Percentiles rank a stretch among this genome's conserved stretches.
Evolutionary conservation across 2,329 filamentous ascomycete species (phyloP).

Genomic region (Fusarium protoensiforme): DNA sequence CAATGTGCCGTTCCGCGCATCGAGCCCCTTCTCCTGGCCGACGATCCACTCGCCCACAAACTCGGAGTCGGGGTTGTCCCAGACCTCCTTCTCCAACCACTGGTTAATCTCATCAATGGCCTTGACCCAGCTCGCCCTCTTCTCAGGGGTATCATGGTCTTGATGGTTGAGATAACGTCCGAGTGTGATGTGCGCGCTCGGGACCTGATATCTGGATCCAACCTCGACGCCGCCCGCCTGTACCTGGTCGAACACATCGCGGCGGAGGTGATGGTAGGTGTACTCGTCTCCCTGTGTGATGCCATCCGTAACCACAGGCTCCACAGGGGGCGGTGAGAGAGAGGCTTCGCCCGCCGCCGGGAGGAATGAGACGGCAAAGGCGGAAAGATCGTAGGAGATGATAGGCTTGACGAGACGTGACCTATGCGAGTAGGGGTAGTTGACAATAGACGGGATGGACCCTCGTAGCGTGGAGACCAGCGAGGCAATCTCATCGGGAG

Average conservation of each 20-base stretch:
- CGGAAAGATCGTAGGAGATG: slow-evolving; percentile 85
- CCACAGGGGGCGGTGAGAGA: slow-evolving; percentile 51
- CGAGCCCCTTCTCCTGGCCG: slow-evolving; percentile 85
- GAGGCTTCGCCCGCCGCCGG: slow-evolving; percentile 75
- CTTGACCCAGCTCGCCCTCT: slow-evolving; percentile 72
- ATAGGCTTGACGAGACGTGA: slow-evolving; percentile 83
- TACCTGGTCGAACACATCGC: slow-evolving; percentile 76
- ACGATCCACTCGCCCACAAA: slow-evolving; percentile 81
- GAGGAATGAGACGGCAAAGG: slow-evolving; percentile 87
- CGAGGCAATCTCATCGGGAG: slow-evolving; percentile 72
- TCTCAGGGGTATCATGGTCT: slow-evolving; percentile 69
- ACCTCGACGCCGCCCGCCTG: slow-evolving; percentile 73
- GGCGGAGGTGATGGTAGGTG: slow-evolving; percentile 90
- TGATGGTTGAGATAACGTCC: slow-evolving; percentile 78
- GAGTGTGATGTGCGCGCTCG: slow-evolving; percentile 89
- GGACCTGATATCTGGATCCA: slow-evolving; percentile 85
- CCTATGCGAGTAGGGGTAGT: slow-evolving; percentile 74
- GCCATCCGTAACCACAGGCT: slow-evolving; percentile 48
- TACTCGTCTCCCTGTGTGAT: slow-evolving; percentile 70
- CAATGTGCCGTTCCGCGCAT: slow-evolving; percentile 77
- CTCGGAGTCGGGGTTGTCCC: slow-evolving; percentile 63
- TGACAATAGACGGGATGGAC: slow-evolving; percentile 68
- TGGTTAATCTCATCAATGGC: slow-evolving; percentile 81
- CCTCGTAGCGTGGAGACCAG: slow-evolving; percentile 69
- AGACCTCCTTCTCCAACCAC: slow-evolving; percentile 78